These are phyloP conservation scores for Rhizopogon vesiculosus DNA, from an alignment of 768 basidiomycete species.

Conservation along the genomic window DNA sequence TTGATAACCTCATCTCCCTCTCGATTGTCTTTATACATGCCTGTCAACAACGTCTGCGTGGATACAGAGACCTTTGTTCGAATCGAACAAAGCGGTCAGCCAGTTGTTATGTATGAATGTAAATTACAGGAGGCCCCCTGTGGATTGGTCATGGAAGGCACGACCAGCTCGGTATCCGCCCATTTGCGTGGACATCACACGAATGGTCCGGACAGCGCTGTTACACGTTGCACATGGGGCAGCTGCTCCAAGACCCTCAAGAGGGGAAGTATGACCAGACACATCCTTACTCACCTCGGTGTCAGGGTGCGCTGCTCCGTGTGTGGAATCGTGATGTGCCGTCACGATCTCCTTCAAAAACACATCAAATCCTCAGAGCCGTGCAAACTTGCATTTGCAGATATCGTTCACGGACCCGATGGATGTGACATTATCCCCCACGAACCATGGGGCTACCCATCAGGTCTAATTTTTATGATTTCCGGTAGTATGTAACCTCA, in stretches of 20 bases:
- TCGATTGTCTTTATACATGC: not conserved
- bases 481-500: too few species aligned
- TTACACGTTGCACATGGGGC: not conserved
- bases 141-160: conserved; percentile 1
- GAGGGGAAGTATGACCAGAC: conserved; percentile 2
- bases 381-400: not conserved
- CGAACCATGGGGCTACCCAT: too few species aligned
- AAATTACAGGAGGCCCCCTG: not conserved
- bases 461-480: too few species aligned
- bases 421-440: not conserved
- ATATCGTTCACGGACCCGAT: too few species aligned
- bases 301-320: not conserved
- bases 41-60: not conserved
- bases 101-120: not conserved
- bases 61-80: not conserved
- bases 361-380: not conserved
- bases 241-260: conserved; percentile 1
- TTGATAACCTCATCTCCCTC: too few species aligned
- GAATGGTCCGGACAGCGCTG: not conserved
- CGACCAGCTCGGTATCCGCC: not conserved
- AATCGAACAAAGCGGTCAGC: not conserved
- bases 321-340: not conserved
- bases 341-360: not conserved
- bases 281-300: conserved; percentile 2
- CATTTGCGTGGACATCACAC: conserved; percentile 2